Evolutionary conservation across 2,329 filamentous ascomycete genomes (phyloP).

Genomic region (Penicillium sp.): DNA sequence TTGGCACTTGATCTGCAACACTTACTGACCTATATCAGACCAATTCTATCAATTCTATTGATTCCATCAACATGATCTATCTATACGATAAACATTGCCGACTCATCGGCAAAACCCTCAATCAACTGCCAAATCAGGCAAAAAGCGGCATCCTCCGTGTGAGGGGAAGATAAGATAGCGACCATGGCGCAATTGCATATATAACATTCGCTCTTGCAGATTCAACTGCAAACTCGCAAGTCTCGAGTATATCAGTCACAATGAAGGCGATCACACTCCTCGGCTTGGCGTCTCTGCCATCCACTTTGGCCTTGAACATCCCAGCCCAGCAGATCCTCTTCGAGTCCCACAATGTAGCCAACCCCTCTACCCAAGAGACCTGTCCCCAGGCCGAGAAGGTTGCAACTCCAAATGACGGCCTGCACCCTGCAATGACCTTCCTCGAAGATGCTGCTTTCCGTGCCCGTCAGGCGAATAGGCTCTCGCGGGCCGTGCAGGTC

Average conservation of each 20-base stretch:
- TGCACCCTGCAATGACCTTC: slow-evolving; percentile 30
- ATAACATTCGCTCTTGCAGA: neutral
- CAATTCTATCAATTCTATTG: neutral
- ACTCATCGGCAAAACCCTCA: slow-evolving; percentile 13
- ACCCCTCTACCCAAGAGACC: slow-evolving; percentile 14
- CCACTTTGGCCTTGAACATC: slow-evolving; percentile 24
- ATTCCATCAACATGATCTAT: neutral
- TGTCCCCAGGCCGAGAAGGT: slow-evolving; percentile 34
- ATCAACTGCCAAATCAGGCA: slow-evolving; percentile 12
- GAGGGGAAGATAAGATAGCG: slow-evolving; percentile 22
- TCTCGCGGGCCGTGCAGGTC: slow-evolving; percentile 58
- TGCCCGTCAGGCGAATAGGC: slow-evolving; percentile 48
- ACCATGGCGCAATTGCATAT: slow-evolving; percentile 6
- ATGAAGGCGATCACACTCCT: slow-evolving; percentile 20
- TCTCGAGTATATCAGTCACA: neutral
- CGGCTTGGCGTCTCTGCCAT: slow-evolving; percentile 18
- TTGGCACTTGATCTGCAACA: too few relatives aligned
- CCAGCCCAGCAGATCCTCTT: slow-evolving; percentile 27
- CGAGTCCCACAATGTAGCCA: slow-evolving; percentile 2
- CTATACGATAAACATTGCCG: slow-evolving; percentile 10
- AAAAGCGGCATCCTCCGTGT: slow-evolving; percentile 18
- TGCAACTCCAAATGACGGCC: slow-evolving; percentile 25
- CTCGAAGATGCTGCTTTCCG: slow-evolving; percentile 30
- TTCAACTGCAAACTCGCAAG: neutral
- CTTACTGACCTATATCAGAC: neutral